Evolutionary conservation across 192 early-diverging fungal species (phyloP), one percentile per base, ranked within the genome.

Genomic region (Gamsiella multidivaricata): DNA sequence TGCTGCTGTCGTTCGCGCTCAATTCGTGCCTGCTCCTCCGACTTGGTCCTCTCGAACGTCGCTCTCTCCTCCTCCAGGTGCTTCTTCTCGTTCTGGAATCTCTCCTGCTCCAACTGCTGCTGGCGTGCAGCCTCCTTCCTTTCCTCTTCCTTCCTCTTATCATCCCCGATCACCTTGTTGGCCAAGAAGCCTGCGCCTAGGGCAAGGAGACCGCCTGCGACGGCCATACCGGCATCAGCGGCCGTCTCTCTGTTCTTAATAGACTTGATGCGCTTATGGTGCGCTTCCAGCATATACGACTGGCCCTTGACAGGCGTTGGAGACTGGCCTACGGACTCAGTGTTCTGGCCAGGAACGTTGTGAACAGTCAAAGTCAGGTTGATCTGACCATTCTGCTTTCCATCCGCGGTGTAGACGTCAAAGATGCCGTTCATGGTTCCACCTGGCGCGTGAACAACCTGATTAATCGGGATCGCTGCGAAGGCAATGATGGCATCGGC

Each of bases 401-500:
- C 80, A 43, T 78, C 79, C 26, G 69, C n/a, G 6, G 61, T 50
- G 25, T 43, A 86, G 54, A 86, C 64, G 5, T 75, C 72, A 62
- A 86, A 86, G 49, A 75, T 10, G 55, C 82, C 84, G 34, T 80
- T 76, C 33, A 86, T 23, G 37, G 57, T 55, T 29, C 70, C 84
- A 37, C 82, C 80, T 6, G 69, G 72, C 5, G 80, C 68, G 45
- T 83, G 69, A 33, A 82, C 61, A 46, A 82, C 78, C 36, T 86
- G 84, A 39, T 80, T 76, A 53, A 86, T 80, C n/a, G 84, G 82
- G 45, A 86, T 86, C 22, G 84, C 82, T 17, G 80, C 75, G 59
- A 82, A 86, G 54, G 76, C 84, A 41, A 86, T 82, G 20, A 83
- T 52, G 42, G 73, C 82, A 52, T 78, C 67, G 11, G 67, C 61